A percentile compares a stretch with the other conserved stretches of the same genome.
Evolutionary conservation across 306 rosid genomes (phyloP).

Genomic region (Pyrus bretschneideri): DNA sequence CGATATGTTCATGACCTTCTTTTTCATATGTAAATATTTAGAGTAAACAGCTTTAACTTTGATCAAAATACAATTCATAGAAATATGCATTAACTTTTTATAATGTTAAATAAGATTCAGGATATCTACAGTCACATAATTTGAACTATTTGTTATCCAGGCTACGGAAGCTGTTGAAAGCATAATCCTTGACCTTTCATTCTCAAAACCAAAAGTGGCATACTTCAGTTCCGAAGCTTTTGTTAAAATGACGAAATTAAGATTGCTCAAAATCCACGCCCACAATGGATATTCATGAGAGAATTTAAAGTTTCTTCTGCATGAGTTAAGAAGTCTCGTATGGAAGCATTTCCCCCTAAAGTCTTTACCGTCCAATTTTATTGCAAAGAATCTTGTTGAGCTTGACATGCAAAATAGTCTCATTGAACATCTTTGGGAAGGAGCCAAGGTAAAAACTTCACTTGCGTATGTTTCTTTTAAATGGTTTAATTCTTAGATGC

Average conservation of each 20-base stretch:
- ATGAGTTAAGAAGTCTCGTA: constrained; percentile 6
- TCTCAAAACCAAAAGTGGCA: too few relatives aligned
- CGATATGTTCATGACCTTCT: neutral
- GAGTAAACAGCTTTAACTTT: neutral
- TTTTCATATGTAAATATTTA: neutral
- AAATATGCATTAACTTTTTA: neutral
- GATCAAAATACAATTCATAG: too few relatives aligned
- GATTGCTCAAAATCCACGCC: constrained; percentile 1
- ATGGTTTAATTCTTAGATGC: neutral
- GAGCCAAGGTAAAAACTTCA: neutral
- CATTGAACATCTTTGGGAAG: neutral
- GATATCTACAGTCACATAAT: too few relatives aligned
- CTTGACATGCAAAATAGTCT: neutral
- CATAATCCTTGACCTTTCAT: neutral
- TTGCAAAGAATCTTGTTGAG: neutral
- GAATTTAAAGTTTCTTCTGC: neutral
- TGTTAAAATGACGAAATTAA: constrained; percentile 12
- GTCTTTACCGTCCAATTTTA: neutral
- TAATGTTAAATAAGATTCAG: too few relatives aligned
- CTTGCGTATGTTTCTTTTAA: too few relatives aligned
- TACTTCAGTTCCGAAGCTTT: constrained; percentile 19
- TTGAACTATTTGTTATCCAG: too few relatives aligned
- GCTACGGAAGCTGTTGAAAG: constrained; percentile 8
- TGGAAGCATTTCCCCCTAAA: constrained; percentile 17
- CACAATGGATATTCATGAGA: neutral